Base-by-base conservation (phyloP, 192 early-diverging fungal genomes). In the Rhizophagus clarus region DNA sequence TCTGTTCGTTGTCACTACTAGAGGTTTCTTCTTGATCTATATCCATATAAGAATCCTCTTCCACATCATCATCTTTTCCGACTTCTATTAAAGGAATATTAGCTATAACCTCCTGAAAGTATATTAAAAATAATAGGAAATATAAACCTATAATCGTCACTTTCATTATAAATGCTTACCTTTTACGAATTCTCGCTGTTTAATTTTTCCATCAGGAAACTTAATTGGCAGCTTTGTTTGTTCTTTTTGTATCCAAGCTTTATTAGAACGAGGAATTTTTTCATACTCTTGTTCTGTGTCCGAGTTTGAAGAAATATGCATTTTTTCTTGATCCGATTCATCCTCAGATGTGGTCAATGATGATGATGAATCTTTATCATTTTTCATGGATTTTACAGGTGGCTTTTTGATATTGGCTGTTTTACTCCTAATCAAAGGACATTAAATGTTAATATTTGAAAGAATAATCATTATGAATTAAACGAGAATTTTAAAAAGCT, bases 241-340 rank as follows among this genome's bases (percentile, higher is more conserved):
- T 24, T 89, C 88, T 61, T 89, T 87, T 56, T 83, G 80, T 24
- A 82, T 83, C 91, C 89, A 91, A 42, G 89, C 89, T 15, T 82
- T 81, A n/a, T 86, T 79, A 42, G 81, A 73, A 71, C 92, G 86
- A 12, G 91, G 89, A 66, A 81, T 83, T 62, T 79, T 81, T 81
- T 94, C 92, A 77, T 92, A 93, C 29, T 88, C 84, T 83, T 91
- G 89, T 81, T 95, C 93, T 20, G 89, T 90, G 42, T 88, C 89
- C 12, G 87, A 87, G 32, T 85, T 6, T 56, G 49, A 56, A 56
- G 49, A 56, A 20, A 56, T 84, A 34, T 69, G 61, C 22, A 83
- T 47, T 29, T 63, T 56, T 4, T 79, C 73, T 12, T 81, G 79
- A 0, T 74, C 64, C 4, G 83, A 82, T 4, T 82, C 87, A 12